A percentile compares a stretch with the other conserved stretches of the same genome.
These are phyloP conservation scores for Raffaelea deltoideospora DNA, from an alignment of 2,329 filamentous ascomycete species.

Conservation along the genomic window DNA sequence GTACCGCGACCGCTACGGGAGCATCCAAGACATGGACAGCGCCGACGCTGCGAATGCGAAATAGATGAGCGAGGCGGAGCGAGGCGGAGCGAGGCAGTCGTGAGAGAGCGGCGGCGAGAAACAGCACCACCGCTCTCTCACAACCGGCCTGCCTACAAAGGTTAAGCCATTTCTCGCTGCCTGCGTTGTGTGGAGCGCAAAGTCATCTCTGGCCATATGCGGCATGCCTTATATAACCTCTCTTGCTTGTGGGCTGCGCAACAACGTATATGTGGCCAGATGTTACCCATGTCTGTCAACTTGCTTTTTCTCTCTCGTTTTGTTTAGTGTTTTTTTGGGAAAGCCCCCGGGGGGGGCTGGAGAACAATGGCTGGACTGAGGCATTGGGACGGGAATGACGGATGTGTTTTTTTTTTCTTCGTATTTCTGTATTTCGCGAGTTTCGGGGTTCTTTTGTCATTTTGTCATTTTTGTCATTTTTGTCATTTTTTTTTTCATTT, in stretches of 20 bases:
- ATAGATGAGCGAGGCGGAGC: conserved; percentile 20
- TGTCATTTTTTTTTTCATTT: not conserved
- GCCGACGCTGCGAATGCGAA: too few species aligned
- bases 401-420: not conserved
- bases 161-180: too few species aligned
- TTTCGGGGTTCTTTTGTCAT: not conserved
- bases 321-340: not conserved
- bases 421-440: not conserved
- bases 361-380: not conserved
- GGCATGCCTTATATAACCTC: too few species aligned
- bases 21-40: conserved; percentile 17
- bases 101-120: too few species aligned
- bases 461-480: not conserved
- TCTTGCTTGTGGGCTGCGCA: too few species aligned
- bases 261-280: too few species aligned
- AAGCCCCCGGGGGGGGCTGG: not conserved
- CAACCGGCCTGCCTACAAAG: too few species aligned
- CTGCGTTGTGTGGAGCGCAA: too few species aligned
- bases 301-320: not conserved
- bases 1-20: conserved; percentile 40
- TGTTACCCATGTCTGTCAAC: not conserved
- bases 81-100: too few species aligned
- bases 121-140: too few species aligned
- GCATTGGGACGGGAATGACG: too few species aligned
- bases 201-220: too few species aligned